Conservation (phyloP, 495 filamentous ascomycete genomes). For the Neurospora sp. region DNA sequence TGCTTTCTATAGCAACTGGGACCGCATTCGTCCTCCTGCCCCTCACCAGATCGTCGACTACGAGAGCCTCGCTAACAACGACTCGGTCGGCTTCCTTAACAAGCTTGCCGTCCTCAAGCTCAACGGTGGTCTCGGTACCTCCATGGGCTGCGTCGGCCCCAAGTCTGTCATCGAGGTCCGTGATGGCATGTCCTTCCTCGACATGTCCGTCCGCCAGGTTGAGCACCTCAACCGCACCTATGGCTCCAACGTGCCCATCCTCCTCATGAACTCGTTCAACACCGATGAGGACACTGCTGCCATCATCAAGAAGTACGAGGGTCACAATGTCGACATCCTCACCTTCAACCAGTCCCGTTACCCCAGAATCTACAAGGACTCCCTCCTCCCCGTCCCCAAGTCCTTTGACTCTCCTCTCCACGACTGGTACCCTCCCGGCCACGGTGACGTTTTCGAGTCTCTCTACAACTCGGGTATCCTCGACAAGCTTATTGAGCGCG, state of each 20-base stretch:
- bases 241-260: conserved; percentile 93
- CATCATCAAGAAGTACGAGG: conserved; percentile 99
- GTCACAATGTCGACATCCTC: conserved; percentile 97
- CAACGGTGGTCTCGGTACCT: conserved; percentile 98
- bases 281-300: conserved; percentile 95
- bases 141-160: conserved; percentile 98
- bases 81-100: conserved; percentile 86
- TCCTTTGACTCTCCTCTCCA: conserved; percentile 75
- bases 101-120: conserved; percentile 99
- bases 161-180: conserved; percentile 99
- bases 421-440: conserved; percentile 98
- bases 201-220: conserved; percentile 97
- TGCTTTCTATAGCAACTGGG: conserved; percentile 59
- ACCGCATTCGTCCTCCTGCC: conserved; percentile 86
- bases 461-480: conserved; percentile 99
- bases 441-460: conserved; percentile 99
- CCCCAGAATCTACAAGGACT: conserved; percentile 96
- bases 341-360: conserved; percentile 99
- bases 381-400: conserved; percentile 91
- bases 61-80: conserved; percentile 68
- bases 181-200: conserved; percentile 99
- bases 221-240: conserved; percentile 98
- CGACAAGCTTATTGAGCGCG: conserved; percentile 87
- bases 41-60: conserved; percentile 90
- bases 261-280: conserved; percentile 99